Evolutionary conservation across 495 filamentous ascomycete genomes (phyloP), one percentile per base, ranked within the genome.

Genomic region (Hamigera avellanea): DNA sequence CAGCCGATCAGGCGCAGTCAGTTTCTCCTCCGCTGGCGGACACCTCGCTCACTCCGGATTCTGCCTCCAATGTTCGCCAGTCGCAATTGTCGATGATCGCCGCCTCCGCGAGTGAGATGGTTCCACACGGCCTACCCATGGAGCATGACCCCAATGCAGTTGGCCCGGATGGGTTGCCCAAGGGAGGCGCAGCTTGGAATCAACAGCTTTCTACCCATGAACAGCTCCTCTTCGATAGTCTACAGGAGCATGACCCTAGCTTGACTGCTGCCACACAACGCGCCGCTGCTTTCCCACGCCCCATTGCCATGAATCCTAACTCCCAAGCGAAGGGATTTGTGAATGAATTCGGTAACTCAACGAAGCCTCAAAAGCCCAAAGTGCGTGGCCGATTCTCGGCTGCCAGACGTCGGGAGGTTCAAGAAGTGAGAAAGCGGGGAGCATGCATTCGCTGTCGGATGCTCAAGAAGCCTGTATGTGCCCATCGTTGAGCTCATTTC

Each of bases 391-490:
- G 76, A 21, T 93, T 91, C 49, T 70, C 74, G 27, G 67, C 76
- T 6, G 62, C 59, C 2, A 61, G 86, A 36, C 72, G 86, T 33
- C 77, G 78, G 48, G 80, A 93, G 52, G 83, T 93, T 2, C 80
- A 86, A 47, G 78, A 80, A 46, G 76, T 91, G 19, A 72, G 86
- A 17, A 84, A 85, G 48, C 69, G 75, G 17, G 86, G 86, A 14
- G 86, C 86, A 10, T 93, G 86, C 47, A 84, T 88, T 36, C 75
- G 86, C 31, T 93, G 86, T 58, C 73, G 83, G 2, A 86, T 93
- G 64, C 62, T 93, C 8, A 81, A 86, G 49, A 93, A 93, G 58
- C 80, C 81, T 1, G 69, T 72, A 66, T 33, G 63, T 18, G 33
- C 2, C 14, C 18, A 28, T 35, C 27, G 1, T 16, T 19, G 10